Evolutionary conservation across 306 rosid species (phyloP), one percentile per base, ranked within the genome.

Genomic region (Quercus robur): DNA sequence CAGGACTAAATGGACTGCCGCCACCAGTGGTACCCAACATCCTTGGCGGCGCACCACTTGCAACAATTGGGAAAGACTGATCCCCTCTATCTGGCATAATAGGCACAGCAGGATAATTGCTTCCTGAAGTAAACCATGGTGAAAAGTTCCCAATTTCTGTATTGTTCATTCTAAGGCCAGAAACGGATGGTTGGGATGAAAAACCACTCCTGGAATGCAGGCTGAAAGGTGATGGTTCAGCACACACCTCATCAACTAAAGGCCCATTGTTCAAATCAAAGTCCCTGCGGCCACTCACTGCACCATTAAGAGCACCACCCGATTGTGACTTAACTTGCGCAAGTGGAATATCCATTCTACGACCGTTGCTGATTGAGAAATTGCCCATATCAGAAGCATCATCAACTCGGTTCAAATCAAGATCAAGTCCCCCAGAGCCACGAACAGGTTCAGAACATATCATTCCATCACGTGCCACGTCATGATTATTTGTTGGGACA

Each of bases 251-350:
- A 73, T 95, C 99, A 46, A 89, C 90, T 76, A 91, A 87, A 19
- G 98, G 99, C 59, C 99, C 98, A 80, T 95, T 88, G 89, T 95
- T 95, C 80, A 95, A 88, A 86, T 95, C 99, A 49, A 95, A 93
- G 82, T 93, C 90, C 89, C 98, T 84, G 5, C 90, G 83, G 78
- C 81, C 90, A 74, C 83, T 91, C 25, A 77, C 75, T 30, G 90
- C 96, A 18, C 92, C 87, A 62, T 88, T 91, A 38, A 91, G 81
- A 78, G 86, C 80, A 68, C 93, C 94, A 87, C 91, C 89, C 54
- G 94, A 71, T 7, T 88, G 81, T 38, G 95, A 84, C 77, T 87
- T 88, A 71, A 80, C 41, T 57, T 84, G 89, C 52, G 88, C 74
- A 75, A 89, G 73, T 66, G 90, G 86, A 49, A 88, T 76, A 75